Base-by-base conservation (phyloP, 371 early-diverging fungal species). In the Sanchytrium tribonematis region DNA sequence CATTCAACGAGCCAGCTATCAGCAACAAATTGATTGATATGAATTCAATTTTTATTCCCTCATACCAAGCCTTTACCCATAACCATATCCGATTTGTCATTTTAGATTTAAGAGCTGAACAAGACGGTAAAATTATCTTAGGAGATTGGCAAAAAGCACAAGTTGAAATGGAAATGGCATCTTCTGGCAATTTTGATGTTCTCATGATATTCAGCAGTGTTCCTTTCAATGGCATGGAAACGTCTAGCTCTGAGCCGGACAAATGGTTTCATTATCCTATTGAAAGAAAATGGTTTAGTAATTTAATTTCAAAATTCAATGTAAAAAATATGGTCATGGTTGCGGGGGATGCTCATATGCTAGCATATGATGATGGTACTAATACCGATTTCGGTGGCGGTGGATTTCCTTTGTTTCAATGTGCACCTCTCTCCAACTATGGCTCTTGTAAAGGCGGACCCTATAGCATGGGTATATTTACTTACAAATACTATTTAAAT, bases 331-430 rank as follows among this genome's bases (percentile, higher is more conserved):
- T 68, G 29, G 68, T 68, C 2, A 68, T 68, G 68, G 30, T 68
- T 30, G 68, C 68, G 12, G 68, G 68, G n/a, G 68, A 68, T 68
- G 68, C 68, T 31, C 68, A 68, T 31, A 17, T 68, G n/a, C n/a
- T 68, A 2, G 68, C 68, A 17, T 29, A 29, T 68, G 68, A 68
- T 68, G 68, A 68, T 31, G 68, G 68, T 30, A 28, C 48, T 12
- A 48, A 48, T n/a, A 68, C 17, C 0, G 30, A 68, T 68, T 28
- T 28, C 1, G 68, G 68, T n/a, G 31, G 30, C 27, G 68, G 30
- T 0, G 68, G 68, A 27, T 68, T 68, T 30, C 68, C 68, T 30
- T n/a, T 68, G 31, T 29, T 68, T 28, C 68, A 68, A 68, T 68
- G 29, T 27, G 28, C 68, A 1, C 68, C 68, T 0, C 28, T 68